Evolutionary conservation across 1,284 basidiomycete genomes (phyloP).

Genomic region (Trametes sp.): DNA sequence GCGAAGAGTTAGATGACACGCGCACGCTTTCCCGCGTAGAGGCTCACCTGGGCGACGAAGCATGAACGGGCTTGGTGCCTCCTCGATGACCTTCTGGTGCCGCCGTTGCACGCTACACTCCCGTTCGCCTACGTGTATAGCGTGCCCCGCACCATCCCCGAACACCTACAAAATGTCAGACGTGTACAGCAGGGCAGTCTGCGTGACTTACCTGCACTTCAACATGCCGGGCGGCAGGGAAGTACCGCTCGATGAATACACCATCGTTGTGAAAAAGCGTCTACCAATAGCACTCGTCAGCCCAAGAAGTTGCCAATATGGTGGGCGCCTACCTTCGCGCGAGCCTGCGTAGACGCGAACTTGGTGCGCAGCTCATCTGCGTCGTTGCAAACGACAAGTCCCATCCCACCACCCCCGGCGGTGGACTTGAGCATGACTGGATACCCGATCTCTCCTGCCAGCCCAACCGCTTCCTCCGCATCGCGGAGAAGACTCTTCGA

Average conservation of each 20-base stretch:
- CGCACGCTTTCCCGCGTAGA: too few relatives aligned
- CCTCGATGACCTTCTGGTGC: constrained; percentile 81
- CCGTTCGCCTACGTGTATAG: constrained; percentile 73
- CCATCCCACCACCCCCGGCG: constrained; percentile 78
- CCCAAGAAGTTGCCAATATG: background rate
- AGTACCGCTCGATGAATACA: constrained; percentile 71
- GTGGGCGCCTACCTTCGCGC: constrained; percentile 51
- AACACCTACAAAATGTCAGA: constrained; percentile 53
- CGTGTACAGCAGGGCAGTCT: background rate
- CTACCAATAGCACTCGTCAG: constrained; percentile 37
- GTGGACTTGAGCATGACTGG: constrained; percentile 77
- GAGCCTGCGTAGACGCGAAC: constrained; percentile 49
- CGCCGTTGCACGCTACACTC: constrained; percentile 77
- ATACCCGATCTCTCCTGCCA: constrained; percentile 57
- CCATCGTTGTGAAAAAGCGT: constrained; percentile 60
- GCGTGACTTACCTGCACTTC: constrained; percentile 62
- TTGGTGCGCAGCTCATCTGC: constrained; percentile 49
- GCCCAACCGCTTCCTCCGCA: constrained; percentile 52
- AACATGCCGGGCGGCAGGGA: constrained; percentile 63
- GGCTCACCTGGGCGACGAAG: constrained; percentile 46
- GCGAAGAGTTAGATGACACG: background rate
- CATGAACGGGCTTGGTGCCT: constrained; percentile 66
- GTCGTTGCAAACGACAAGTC: constrained; percentile 63
- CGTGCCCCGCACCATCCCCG: constrained; percentile 66
- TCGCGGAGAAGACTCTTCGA: constrained; percentile 54